A percentile compares a stretch with the other conserved stretches of the same genome.
Evolutionary conservation across 192 early-diverging fungal genomes (phyloP).

Genomic region (Phycomyces nitens): DNA sequence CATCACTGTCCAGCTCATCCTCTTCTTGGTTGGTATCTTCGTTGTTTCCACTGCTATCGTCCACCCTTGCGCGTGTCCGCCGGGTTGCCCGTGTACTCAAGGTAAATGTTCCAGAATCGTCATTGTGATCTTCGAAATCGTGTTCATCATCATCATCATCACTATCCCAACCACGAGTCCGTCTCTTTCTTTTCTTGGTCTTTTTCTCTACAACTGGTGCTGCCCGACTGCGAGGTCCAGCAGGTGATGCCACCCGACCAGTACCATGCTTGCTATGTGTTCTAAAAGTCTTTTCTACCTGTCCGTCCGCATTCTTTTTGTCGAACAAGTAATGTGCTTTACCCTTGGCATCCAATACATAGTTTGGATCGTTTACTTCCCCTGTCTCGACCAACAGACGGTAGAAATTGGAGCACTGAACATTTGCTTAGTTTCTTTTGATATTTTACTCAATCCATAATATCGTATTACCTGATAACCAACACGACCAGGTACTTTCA

Average conservation of each 20-base stretch:
- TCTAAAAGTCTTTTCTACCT: constrained; percentile 75
- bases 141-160: constrained; percentile 57
- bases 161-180: constrained; percentile 36
- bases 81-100: constrained; percentile 58
- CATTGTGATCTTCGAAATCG: constrained; percentile 61
- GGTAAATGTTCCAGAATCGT: constrained; percentile 66
- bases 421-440: background rate
- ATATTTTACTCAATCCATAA: no score
- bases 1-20: constrained; percentile 41
- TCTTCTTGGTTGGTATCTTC: constrained; percentile 22
- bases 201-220: constrained; percentile 42
- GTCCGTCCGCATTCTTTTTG: constrained; percentile 79
- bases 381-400: constrained; percentile 83
- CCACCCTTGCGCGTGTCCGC: constrained; percentile 42
- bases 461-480: constrained; percentile 89
- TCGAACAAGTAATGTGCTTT: constrained; percentile 89
- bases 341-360: constrained; percentile 85
- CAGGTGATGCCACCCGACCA: constrained; percentile 28
- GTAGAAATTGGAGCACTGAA: constrained; percentile 94
- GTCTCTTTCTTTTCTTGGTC: constrained; percentile 46
- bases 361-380: constrained; percentile 88
- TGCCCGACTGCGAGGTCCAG: constrained; percentile 29
- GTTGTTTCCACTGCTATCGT: constrained; percentile 23
- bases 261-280: constrained; percentile 64
- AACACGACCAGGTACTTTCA: constrained; percentile 91